Base-by-base conservation (phyloP, 1,139 yeast species). In the Pichia sp. region DNA sequence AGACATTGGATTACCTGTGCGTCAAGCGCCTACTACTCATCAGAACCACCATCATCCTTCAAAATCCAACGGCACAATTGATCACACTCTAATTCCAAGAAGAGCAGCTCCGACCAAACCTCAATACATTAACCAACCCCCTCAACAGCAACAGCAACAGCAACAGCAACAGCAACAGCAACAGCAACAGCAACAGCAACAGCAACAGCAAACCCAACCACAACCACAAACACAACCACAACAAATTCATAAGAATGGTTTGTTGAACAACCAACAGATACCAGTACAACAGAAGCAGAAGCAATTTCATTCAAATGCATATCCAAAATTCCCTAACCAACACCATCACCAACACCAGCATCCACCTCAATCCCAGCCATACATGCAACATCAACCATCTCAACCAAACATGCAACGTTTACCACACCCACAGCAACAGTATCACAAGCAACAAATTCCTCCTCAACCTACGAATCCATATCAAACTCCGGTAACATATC, bases 11-110 rank as follows among this genome's bases (percentile, higher is more conserved):
- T 64, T 74, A 19, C 81, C 82, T 15, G 71, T 70, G 62, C 73
- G 82, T 61, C 73, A 72, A 55, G 79, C 81, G 1, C 58, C 59
- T 38, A 53, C 46, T 34, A 79, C 81, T 1, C 42, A 46, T n/a
- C 51, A 47, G n/a, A 42, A 32, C 13, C 71, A 77, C 50, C n/a
- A 38, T 32, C 31, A 23, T 2, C 11, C 47, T 31, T 45, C 47
- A 1, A 29, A 45, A n/a, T 5, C 36, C n/a, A 40, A 23, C 8
- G 40, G 40, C 15, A 44, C 23, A 8, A 19, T 41, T 5, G 42
- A 48, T 29, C 48, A 45, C 11, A 10, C 47, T 5, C 23, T 54
- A 15, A 41, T 55, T 41, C 58, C 56, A 26, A 47, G 49, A 40
- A 47, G 58, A 26, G 45, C 58, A 11, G 58, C 60, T 15, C 57